phyloP scores from a whole-genome alignment of 1,284 basidiomycete genomes.

The Wolfiporia cocos region DNA sequence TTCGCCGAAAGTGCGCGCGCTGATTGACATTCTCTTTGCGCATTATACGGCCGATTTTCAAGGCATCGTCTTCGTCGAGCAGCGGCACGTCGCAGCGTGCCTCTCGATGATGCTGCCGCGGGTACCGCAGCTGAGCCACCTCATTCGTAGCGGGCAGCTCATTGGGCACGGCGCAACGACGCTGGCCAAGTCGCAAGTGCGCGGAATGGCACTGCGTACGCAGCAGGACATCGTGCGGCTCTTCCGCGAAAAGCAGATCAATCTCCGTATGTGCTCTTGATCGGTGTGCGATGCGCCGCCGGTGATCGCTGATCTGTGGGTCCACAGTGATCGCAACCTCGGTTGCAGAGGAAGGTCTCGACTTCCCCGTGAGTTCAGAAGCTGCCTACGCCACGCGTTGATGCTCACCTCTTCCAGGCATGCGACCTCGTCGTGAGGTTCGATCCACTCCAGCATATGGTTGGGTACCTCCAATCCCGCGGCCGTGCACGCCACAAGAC shows the following conservation, averaged over 20 bases:
- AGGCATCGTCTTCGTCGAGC: conserved; percentile 80
- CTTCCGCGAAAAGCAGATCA: conserved; percentile 62
- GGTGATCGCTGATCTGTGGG: neutral
- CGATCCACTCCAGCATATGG: conserved; percentile 71
- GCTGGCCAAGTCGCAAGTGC: conserved; percentile 34
- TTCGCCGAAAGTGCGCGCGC: conserved; percentile 61
- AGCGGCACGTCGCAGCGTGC: conserved; percentile 70
- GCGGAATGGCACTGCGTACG: conserved; percentile 43
- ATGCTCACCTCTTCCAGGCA: conserved; percentile 36
- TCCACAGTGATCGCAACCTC: conserved; percentile 70
- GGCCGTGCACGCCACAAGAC: conserved; percentile 72
- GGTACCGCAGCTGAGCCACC: conserved; percentile 47
- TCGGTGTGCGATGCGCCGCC: neutral
- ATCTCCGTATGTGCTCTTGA: conserved; percentile 48
- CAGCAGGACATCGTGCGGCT: conserved; percentile 54
- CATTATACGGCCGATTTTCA: conserved; percentile 58
- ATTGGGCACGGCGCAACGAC: conserved; percentile 57
- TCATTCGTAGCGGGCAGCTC: conserved; percentile 57
- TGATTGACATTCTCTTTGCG: conserved; percentile 55
- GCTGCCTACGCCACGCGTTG: conserved; percentile 1
- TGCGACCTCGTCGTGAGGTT: conserved; percentile 84
- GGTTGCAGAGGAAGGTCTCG: conserved; percentile 85
- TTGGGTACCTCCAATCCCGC: conserved; percentile 79
- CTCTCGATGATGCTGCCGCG: conserved; percentile 58
- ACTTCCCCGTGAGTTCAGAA: conserved; percentile 60